These are phyloP conservation scores for Hyphochytrium catenoides DNA, from an alignment of 352 stramenopile genomes.

Conservation along the genomic window DNA sequence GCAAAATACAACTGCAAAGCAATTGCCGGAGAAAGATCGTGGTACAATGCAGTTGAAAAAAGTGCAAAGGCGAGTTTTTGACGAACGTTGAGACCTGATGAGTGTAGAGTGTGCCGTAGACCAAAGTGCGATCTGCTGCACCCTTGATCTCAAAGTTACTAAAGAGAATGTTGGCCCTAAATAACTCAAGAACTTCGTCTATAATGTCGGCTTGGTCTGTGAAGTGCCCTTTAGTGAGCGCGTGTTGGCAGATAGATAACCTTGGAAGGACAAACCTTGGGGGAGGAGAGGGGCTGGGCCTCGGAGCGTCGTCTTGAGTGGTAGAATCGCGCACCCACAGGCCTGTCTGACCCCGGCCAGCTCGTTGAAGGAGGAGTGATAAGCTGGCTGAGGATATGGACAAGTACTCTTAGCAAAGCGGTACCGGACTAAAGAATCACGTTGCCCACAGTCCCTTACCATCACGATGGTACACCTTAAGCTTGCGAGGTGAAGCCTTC, in stretches of 20 bases:
- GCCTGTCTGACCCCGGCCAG: conserved; percentile 27
- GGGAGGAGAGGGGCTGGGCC: conserved; percentile 54
- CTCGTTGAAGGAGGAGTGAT: conserved; percentile 68
- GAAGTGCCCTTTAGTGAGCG: neutral
- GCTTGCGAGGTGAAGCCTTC: no score
- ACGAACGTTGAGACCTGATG: no score
- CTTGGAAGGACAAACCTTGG: conserved; percentile 11
- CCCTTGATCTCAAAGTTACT: conserved; percentile 79
- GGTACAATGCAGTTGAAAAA: no score
- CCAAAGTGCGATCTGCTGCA: conserved; percentile 64
- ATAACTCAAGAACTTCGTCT: conserved; percentile 75
- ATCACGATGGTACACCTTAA: no score
- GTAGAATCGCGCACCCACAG: conserved; percentile 63
- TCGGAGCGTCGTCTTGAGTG: conserved; percentile 58
- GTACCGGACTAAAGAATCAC: no score
- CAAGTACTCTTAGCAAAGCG: no score
- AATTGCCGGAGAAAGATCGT: no score
- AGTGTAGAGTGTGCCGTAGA: conserved; percentile 82
- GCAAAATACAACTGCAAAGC: no score
- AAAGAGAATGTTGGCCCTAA: conserved; percentile 79
- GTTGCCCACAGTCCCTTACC: no score
- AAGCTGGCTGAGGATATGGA: no score
- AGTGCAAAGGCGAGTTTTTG: no score
- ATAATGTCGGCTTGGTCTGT: conserved; percentile 60
- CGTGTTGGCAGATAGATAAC: neutral